Base-by-base conservation (phyloP, 106 monocot genomes). In the Dioscorea zingiberensis region DNA sequence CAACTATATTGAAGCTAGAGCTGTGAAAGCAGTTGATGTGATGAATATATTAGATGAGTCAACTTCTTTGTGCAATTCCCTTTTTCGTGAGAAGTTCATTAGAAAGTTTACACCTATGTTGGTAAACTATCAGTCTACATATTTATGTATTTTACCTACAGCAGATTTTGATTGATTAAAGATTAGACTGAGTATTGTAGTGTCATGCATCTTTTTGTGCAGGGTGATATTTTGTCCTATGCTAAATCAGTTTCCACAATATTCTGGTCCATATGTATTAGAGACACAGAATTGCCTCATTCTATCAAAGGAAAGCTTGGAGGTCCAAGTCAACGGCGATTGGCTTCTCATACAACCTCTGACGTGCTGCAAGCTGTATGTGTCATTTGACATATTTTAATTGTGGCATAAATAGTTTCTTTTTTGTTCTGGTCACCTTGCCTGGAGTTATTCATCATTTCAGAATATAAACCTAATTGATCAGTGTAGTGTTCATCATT, bases 271-370 rank as follows among this genome's bases (percentile, higher is more conserved):
- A 58, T 21, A 27, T 28, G 58, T 75, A 26, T 49, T 8, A 62
- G 62, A 4, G 71, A 68, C 54, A 65, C 18, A 48, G 29, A 59
- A n/a, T 69, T 91, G 68, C 85, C 91, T 5, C 45, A 27, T 69
- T 87, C 87, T 65, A 51, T 91, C 44, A 94, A 69, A 74, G 94
- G 94, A 77, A 95, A 75, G 74, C 90, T 95, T 75, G 94, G 94
- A 60, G 94, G 94, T 2, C 90, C 85, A 63, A 82, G 82, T 75
- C 85, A 75, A 63, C 24, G 94, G 24, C 87, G 94, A 3, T 74
- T 95, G 68, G 60, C 80, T 77, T 69, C 73, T 26, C 23, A 26
- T 63, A 82, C 71, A 10, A 81, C 80, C n/a, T 64, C 94, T 69
- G 61, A 69, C 55, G 78, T 95, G 57, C 44, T 90, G 58, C 78